Base-by-base conservation (phyloP, 140 eudicot genomes). In the Anethum foeniculum region DNA sequence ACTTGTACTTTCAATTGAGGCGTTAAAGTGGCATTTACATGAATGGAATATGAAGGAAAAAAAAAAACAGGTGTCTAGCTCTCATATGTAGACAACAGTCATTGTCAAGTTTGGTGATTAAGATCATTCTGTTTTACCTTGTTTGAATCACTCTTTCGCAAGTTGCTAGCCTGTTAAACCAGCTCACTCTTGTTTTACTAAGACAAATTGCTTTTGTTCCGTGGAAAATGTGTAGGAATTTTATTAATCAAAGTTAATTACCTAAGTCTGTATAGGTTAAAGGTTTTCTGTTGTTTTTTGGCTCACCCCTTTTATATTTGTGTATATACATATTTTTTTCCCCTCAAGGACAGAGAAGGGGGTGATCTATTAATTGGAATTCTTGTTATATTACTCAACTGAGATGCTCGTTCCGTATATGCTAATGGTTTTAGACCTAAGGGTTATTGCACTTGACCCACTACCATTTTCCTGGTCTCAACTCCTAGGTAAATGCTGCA, bases 401-500 rank as follows among this genome's bases (percentile, higher is more conserved):
- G 49, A 71, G 49, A 38, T 71, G 56, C 56, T 39, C 28, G 43
- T 23, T 73, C 34, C 9, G 28, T 27, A n/a, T 74, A 9, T 12
- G 36, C 56, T 12, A 21, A 11, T 74, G 43, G 54, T 19, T 77
- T 30, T 5, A 67, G 14, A 27, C 43, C 41, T 32, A 14, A 77
- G 49, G 34, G 21, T 23, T 54, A 3, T 54, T 18, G 19, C 80
- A 77, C 80, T 77, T 54, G 11, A 10, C 44, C 77, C 19, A 23
- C 56, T 19, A 39, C 15, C 48, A 28, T 74, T 68, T 34, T 15
- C 51, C 58, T 43, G 77, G 23, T 74, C 62, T 71, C 65, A 72
- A 72, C 34, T 69, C 21, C 30, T 78, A 94, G 98, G 96, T 89
- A 49, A 92, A 84, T 83, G 96, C 97, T 72, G 97, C 98, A 48